Evolutionary conservation across 345 rosid species (phyloP).

Genomic region (Populus ilicifolia): DNA sequence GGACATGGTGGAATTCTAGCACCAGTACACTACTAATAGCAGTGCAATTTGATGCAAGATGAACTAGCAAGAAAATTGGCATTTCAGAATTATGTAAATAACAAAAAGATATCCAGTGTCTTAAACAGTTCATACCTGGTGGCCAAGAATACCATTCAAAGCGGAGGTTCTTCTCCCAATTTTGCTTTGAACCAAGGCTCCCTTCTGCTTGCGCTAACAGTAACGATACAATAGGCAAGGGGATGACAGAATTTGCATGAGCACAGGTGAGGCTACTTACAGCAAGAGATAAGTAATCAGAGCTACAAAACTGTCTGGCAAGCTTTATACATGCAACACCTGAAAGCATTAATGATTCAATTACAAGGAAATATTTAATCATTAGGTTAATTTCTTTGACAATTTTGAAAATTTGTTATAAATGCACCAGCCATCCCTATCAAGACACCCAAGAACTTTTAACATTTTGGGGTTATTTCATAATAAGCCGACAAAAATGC

Average conservation of each 20-base stretch:
- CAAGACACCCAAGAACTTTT: background rate
- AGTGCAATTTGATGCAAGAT: background rate
- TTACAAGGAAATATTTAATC: background rate
- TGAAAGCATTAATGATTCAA: constrained; percentile 26
- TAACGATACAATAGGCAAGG: constrained; percentile 61
- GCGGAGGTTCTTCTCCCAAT: constrained; percentile 75
- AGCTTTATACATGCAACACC: constrained; percentile 69
- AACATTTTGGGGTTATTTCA: background rate
- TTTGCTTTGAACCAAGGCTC: constrained; percentile 67
- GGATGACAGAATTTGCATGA: constrained; percentile 38
- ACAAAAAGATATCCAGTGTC: background rate
- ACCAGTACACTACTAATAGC: background rate
- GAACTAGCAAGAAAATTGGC: background rate
- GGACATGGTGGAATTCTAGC: background rate
- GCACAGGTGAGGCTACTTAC: constrained; percentile 60
- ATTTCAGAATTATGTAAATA: background rate
- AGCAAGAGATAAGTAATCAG: constrained; percentile 54
- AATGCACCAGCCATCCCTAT: too few species aligned
- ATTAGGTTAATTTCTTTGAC: too few species aligned
- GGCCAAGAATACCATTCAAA: constrained; percentile 92
- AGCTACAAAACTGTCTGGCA: constrained; percentile 54
- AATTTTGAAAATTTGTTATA: too few species aligned
- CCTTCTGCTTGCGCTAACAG: constrained; percentile 91
- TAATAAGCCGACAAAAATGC: background rate
- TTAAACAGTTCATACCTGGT: constrained; percentile 49